Evolutionary conservation across 1,139 yeast species (phyloP), one percentile per base, ranked within the genome.

Genomic region (Debaryomycetaceae sp.): DNA sequence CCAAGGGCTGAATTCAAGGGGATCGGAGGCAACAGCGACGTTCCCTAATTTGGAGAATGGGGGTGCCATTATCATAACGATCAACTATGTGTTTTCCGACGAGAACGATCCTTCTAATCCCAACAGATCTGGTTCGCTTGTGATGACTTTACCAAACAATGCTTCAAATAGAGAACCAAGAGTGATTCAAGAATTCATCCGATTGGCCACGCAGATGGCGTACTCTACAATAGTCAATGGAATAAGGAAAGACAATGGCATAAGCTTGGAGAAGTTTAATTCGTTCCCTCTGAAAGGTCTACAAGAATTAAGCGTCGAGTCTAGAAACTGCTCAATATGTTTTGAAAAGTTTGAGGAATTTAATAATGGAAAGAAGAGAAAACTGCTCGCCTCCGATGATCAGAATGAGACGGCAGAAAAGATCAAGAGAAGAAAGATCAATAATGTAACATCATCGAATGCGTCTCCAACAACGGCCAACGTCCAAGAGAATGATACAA

Each of bases 191-290:
- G 81, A 76, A 45, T 73, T 84, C 47, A 79, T 84, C 9, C 69
- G 84, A 31, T 64, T 84, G 45, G 90, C 90, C 1, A 83, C 90
- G 0, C 82, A 81, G 41, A 75, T 84, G 66, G 90, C 90, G 0
- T 73, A 83, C 56, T 68, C 83, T 34, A 80, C 87, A 17, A 78
- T 83, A 29, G 68, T 80, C 5, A 74, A 75, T 37, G 72, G 58
- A 55, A 66, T 62, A 49, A 67, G 52, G 58, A 74, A 60, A 47
- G 67, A 72, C 31, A 64, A 61, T 37, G 87, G 89, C 6, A 69
- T 83, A 4, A 68, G 84, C 0, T 59, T 72, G 23, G 76, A 75
- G 24, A 71, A 68, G 34, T 84, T 84, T 59, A 75, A 76, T 33
- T 65, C 72, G 5, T 72, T 81, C 47, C 78, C 79, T 3, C 58